phyloP scores from a whole-genome alignment of 176 grass and related monocot species.

The Carex pumila region DNA sequence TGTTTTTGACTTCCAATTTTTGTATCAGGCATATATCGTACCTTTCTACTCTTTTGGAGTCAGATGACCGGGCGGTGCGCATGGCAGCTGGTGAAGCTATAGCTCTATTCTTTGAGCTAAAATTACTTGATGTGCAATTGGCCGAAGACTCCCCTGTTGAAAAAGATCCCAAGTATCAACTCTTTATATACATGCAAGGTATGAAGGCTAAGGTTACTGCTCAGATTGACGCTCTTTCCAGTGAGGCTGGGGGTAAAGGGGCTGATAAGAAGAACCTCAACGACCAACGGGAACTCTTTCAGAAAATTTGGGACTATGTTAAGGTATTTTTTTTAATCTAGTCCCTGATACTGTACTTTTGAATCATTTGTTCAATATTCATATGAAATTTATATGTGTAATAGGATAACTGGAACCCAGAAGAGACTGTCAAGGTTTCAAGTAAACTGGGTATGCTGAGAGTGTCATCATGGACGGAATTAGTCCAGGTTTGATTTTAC shows the following conservation, averaged over 20 bases:
- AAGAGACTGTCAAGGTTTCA: slow-evolving; percentile 69
- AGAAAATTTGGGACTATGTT: slow-evolving; percentile 69
- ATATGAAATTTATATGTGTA: slow-evolving; percentile 5
- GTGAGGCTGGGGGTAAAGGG: slow-evolving; percentile 82
- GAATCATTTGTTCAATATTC: not conserved
- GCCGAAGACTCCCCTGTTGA: slow-evolving; percentile 34
- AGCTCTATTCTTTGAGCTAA: slow-evolving; percentile 76
- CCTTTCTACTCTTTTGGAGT: slow-evolving; percentile 73
- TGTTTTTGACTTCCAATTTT: not conserved
- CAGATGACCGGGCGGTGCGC: slow-evolving; percentile 70
- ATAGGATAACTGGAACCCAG: slow-evolving; percentile 54
- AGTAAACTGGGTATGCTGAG: slow-evolving; percentile 56
- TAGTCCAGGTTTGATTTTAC: slow-evolving; percentile 58
- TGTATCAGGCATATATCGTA: slow-evolving; percentile 52
- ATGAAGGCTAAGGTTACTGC: slow-evolving; percentile 81
- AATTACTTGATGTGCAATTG: slow-evolving; percentile 53
- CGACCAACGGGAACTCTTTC: slow-evolving; percentile 88
- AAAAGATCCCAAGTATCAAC: slow-evolving; percentile 51
- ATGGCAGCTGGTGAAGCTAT: slow-evolving; percentile 97
- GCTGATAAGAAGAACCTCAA: slow-evolving; percentile 96
- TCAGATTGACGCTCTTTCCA: slow-evolving; percentile 53
- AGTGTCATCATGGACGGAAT: slow-evolving; percentile 81
- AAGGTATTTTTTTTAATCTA: slow-evolving; percentile 43
- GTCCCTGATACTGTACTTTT: not conserved
- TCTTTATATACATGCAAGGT: slow-evolving; percentile 69